Evolutionary conservation across 2,329 filamentous ascomycete species (phyloP), one percentile per base, ranked within the genome.

Genomic region (Macrophomina pseudophaseolina): DNA sequence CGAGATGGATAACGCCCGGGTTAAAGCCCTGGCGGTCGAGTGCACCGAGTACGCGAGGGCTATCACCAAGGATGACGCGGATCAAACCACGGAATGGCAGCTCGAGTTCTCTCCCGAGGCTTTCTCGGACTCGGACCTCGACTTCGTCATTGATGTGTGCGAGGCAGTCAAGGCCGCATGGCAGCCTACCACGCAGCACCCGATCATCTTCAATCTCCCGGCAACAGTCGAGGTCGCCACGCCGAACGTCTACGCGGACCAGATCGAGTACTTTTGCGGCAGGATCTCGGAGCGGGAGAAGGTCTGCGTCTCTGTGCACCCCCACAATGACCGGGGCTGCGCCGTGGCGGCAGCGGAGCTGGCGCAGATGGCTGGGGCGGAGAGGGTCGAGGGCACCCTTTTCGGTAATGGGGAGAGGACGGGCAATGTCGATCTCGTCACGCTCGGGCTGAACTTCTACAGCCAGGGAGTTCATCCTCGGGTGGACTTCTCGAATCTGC

Each of bases 401-500:
- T 96, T 97, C 75, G 93, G 94, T 63, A 98, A 98, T 72, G 94
- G 95, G 67, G 94, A 99, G 84, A 85, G 95, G 70, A 98, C 94
- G 0, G 95, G 94, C 69, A 98, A 98, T 74, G 93, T 97, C 28
- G 94, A 98, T 75, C 85, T 98, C 66, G 93, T 98, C 59, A 98
- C 94, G 38, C 85, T 98, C 66, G 95, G 88, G 35, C 84, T 98
- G 67, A 98, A 98, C 78, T 88, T 98, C 18, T 98, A 98, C 80
- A 97, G 94, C 0, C 94, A 98, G 79, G 94, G 94, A 65, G 87
- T 97, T 56, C 85, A 90, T 74, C 92, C 93, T 16, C 86, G 90
- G 9, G 87, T 98, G 71, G 94, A 98, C 82, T 97, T 98, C 76
- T 97, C 93, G 1, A 91, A 98, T 77, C 89, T 98, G 71, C 90